A percentile compares a stretch with the other conserved stretches of the same genome.
phyloP scores from a whole-genome alignment of 352 stramenopile genomes.

The Peronospora belbahrii region DNA sequence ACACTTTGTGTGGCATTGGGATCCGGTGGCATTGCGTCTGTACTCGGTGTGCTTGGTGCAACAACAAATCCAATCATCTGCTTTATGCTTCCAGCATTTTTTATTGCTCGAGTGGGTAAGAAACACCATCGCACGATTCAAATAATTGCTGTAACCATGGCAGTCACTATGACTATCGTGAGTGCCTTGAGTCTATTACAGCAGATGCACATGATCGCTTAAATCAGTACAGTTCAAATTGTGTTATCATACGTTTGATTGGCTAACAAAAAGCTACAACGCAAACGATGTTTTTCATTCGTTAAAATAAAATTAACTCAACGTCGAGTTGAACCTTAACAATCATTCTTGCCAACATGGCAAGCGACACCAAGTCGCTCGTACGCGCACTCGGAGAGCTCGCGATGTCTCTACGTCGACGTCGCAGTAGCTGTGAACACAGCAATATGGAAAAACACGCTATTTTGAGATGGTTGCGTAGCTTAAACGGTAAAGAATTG shows the following conservation, averaged over 20 bases:
- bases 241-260: too few species aligned
- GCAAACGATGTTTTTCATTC: background rate
- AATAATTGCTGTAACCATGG: conserved; percentile 34
- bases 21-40: conserved; percentile 71
- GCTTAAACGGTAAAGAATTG: conserved; percentile 34
- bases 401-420: conserved; percentile 28
- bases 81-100: conserved; percentile 82
- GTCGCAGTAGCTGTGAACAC: conserved; percentile 5
- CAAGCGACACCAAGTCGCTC: conserved; percentile 23
- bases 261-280: background rate
- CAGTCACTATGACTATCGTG: conserved; percentile 34
- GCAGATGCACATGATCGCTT: conserved; percentile 26
- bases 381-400: conserved; percentile 58
- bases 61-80: conserved; percentile 86
- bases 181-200: conserved; percentile 57
- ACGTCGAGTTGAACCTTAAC: conserved; percentile 13
- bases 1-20: conserved; percentile 59
- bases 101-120: conserved; percentile 47
- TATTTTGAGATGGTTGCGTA: conserved; percentile 46
- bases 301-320: conserved; percentile 5
- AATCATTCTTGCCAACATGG: conserved; percentile 16
- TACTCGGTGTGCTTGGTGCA: conserved; percentile 73
- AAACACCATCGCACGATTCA: conserved; percentile 37
- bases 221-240: too few species aligned
- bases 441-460: conserved; percentile 25